Percentiles rank a stretch among this genome's conserved stretches.
Evolutionary conservation across 2,329 filamentous ascomycete genomes (phyloP).

Genomic region (Pseudopyrenochaeta lycopersici): DNA sequence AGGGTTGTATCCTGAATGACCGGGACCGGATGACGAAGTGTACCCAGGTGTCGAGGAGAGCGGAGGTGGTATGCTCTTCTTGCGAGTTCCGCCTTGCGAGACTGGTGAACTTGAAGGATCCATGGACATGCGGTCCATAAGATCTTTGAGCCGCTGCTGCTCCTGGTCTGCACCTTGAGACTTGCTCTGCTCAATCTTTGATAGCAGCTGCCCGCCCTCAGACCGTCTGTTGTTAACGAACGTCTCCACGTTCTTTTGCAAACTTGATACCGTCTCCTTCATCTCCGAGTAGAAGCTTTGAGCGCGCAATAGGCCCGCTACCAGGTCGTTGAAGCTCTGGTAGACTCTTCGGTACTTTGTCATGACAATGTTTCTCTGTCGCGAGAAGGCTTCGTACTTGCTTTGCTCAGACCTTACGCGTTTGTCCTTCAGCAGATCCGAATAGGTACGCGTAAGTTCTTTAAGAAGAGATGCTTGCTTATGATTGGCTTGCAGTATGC

Average conservation of each 20-base stretch:
- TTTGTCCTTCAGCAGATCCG: constrained; percentile 89
- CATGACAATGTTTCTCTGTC: constrained; percentile 82
- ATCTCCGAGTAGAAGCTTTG: constrained; percentile 96
- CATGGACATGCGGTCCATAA: constrained; percentile 97
- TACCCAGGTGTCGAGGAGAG: constrained; percentile 46
- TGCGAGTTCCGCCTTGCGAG: constrained; percentile 38
- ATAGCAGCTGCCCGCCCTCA: constrained; percentile 88
- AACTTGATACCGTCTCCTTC: constrained; percentile 89
- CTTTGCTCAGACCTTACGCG: constrained; percentile 91
- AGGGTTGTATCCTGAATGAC: constrained; percentile 61
- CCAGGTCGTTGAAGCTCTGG: constrained; percentile 89
- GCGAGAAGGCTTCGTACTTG: constrained; percentile 89
- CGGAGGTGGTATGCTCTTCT: constrained; percentile 52
- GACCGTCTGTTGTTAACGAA: constrained; percentile 95
- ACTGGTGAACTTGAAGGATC: constrained; percentile 59
- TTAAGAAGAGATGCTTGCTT: constrained; percentile 96
- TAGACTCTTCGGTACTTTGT: constrained; percentile 90
- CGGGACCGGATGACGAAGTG: constrained; percentile 41
- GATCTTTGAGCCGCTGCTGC: constrained; percentile 80
- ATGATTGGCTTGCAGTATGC: constrained; percentile 90
- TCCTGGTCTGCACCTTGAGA: constrained; percentile 80
- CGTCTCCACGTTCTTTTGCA: constrained; percentile 94
- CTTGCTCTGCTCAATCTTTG: constrained; percentile 84
- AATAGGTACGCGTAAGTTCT: constrained; percentile 88
- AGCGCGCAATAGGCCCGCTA: constrained; percentile 84